These are phyloP conservation scores for Tilletia walkeri DNA, from an alignment of 1,284 basidiomycete species.

Conservation along the genomic window DNA sequence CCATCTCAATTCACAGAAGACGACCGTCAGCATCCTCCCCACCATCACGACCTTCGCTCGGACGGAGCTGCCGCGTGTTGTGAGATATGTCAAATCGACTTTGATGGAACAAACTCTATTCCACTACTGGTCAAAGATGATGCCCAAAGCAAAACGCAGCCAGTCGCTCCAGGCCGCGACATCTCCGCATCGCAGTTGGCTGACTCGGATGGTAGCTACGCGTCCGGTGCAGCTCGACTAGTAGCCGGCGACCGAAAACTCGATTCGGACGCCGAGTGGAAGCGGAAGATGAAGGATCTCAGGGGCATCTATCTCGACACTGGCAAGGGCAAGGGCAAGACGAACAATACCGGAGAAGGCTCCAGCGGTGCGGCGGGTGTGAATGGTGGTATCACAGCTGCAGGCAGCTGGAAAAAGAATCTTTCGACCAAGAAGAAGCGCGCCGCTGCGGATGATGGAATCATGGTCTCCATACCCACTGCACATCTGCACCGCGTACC, in stretches of 20 bases:
- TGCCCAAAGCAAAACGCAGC: neutral
- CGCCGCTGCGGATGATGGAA: neutral
- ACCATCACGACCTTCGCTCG: neutral
- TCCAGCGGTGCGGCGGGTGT: neutral
- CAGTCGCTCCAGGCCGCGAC: neutral
- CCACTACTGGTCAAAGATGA: neutral
- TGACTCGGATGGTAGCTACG: neutral
- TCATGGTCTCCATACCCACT: conserved; percentile 13
- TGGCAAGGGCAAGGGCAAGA: neutral
- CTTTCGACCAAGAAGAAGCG: conserved; percentile 16
- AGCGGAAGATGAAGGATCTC: conserved; percentile 19
- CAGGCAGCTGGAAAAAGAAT: conserved; percentile 13
- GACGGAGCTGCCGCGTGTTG: neutral
- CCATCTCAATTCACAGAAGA: no score
- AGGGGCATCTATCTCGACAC: conserved; percentile 1
- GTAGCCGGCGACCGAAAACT: conserved; percentile 17
- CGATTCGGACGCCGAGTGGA: conserved; percentile 19
- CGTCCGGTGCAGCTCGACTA: neutral
- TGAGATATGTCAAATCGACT: conserved; percentile 10
- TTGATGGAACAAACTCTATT: neutral
- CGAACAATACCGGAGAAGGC: neutral
- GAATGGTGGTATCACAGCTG: neutral
- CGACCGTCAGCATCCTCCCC: no score
- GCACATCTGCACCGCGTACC: neutral
- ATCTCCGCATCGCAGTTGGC: neutral